Evolutionary conservation across 1,139 yeast species (phyloP).

Genomic region (Kluyveromyces marxianus): DNA sequence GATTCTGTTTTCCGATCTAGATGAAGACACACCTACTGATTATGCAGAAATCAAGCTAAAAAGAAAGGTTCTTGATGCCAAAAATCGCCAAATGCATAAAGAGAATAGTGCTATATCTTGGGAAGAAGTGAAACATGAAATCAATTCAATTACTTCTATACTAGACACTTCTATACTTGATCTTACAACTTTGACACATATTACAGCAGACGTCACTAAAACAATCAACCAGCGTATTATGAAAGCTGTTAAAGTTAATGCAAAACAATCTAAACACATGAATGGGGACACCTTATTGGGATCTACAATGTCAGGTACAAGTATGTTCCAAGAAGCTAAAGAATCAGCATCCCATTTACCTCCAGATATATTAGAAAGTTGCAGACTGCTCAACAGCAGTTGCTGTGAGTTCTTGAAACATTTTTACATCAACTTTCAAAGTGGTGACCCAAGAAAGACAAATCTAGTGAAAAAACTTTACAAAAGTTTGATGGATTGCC

Average conservation of each 20-base stretch:
- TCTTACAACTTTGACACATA: slow-evolving; percentile 21
- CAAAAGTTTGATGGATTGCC: slow-evolving; percentile 39
- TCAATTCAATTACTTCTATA: background rate
- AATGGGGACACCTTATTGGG: slow-evolving; percentile 26
- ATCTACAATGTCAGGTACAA: slow-evolving; percentile 19
- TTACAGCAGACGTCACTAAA: slow-evolving; percentile 15
- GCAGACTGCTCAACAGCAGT: slow-evolving; percentile 53
- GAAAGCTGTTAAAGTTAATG: slow-evolving; percentile 47
- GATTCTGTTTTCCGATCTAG: slow-evolving; percentile 48
- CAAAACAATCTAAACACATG: slow-evolving; percentile 44
- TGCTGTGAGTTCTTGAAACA: slow-evolving; percentile 64
- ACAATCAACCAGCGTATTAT: slow-evolving; percentile 33
- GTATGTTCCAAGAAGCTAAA: slow-evolving; percentile 10
- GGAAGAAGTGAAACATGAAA: slow-evolving; percentile 10
- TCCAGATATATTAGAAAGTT: slow-evolving; percentile 32
- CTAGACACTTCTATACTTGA: slow-evolving; percentile 5
- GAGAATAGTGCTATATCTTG: slow-evolving; percentile 16
- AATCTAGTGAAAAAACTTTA: slow-evolving; percentile 39
- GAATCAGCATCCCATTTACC: slow-evolving; percentile 27
- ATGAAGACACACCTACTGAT: slow-evolving; percentile 33
- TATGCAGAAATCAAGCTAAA: slow-evolving; percentile 55
- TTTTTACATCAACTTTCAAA: slow-evolving; percentile 58
- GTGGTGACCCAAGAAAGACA: slow-evolving; percentile 49
- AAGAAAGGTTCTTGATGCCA: slow-evolving; percentile 13
- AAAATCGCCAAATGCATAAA: slow-evolving; percentile 24